Evolutionary conservation across 176 grass and related monocot species (phyloP).

Genomic region (Musa troglodytarum): DNA sequence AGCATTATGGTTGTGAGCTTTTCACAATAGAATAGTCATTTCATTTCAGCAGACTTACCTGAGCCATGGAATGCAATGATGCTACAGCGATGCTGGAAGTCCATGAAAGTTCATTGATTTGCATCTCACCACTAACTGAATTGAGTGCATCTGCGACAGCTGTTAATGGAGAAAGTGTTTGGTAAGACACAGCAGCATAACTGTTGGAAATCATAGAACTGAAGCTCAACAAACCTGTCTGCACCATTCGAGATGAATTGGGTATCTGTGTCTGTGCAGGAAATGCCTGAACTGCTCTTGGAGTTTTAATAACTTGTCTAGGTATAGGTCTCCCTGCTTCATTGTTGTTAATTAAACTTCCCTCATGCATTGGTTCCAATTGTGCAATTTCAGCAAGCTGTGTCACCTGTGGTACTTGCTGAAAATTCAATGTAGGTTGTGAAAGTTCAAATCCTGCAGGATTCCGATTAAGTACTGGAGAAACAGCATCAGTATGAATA

Average conservation of each 20-base stretch:
- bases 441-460: constrained; percentile 30
- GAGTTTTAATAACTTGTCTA: constrained; percentile 49
- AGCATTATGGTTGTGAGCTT: neutral
- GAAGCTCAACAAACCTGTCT: constrained; percentile 29
- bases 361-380: constrained; percentile 15
- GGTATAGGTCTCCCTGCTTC: constrained; percentile 32
- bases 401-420: constrained; percentile 28
- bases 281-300: constrained; percentile 43
- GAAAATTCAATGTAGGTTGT: constrained; percentile 21
- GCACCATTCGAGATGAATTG: constrained; percentile 36
- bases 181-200: constrained; percentile 21
- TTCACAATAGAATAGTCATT: neutral
- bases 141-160: constrained; percentile 8
- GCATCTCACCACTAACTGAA: constrained; percentile 24
- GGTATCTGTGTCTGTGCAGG: constrained; percentile 33
- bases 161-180: constrained; percentile 18
- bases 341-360: constrained; percentile 24
- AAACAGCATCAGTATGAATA: constrained; percentile 39
- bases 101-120: constrained; percentile 32
- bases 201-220: constrained; percentile 14
- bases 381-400: constrained; percentile 19
- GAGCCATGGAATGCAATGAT: constrained; percentile 12
- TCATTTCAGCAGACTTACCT: constrained; percentile 36
- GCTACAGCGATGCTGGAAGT: constrained; percentile 11
- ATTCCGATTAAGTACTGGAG: constrained; percentile 20